A percentile compares a stretch with the other conserved stretches of the same genome.
phyloP scores from a whole-genome alignment of 305 asterid genomes.

The Fraxinus albicans region DNA sequence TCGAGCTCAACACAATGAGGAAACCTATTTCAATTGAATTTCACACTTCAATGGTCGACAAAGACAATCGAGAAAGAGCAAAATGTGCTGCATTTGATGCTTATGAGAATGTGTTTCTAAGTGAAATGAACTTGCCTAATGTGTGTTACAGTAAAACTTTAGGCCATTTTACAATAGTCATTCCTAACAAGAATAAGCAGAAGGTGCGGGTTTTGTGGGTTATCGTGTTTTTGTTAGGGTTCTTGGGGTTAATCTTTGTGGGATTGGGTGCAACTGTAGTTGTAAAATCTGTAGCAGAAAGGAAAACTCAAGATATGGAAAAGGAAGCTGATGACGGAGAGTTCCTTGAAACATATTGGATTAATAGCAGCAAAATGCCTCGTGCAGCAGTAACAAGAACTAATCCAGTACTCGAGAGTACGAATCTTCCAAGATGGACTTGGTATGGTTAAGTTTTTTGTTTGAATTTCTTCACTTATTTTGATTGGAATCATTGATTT shows the following conservation, averaged over 20 bases:
- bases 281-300: constrained; percentile 33
- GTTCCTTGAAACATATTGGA: constrained; percentile 33
- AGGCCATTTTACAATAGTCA: constrained; percentile 58
- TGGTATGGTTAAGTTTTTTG: constrained; percentile 37
- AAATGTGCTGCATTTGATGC: constrained; percentile 58
- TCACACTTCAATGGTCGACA: constrained; percentile 10
- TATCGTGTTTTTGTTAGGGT: constrained; percentile 34
- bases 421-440: constrained; percentile 44
- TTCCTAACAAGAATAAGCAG: constrained; percentile 33
- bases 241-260: constrained; percentile 32
- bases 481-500: not conserved
- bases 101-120: constrained; percentile 39
- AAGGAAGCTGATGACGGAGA: constrained; percentile 55
- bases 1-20: constrained; percentile 54
- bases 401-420: constrained; percentile 52
- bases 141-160: constrained; percentile 47
- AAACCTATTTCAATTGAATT: constrained; percentile 48
- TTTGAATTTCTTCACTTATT: not conserved
- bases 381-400: constrained; percentile 63
- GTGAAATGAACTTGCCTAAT: constrained; percentile 37
- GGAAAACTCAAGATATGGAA: constrained; percentile 43
- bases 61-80: constrained; percentile 10
- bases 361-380: constrained; percentile 61
- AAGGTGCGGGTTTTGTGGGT: constrained; percentile 34
- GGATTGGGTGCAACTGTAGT: constrained; percentile 35